These are phyloP conservation scores for Teunomyces gatunensis DNA, from an alignment of 805 yeast genomes.

Conservation along the genomic window DNA sequence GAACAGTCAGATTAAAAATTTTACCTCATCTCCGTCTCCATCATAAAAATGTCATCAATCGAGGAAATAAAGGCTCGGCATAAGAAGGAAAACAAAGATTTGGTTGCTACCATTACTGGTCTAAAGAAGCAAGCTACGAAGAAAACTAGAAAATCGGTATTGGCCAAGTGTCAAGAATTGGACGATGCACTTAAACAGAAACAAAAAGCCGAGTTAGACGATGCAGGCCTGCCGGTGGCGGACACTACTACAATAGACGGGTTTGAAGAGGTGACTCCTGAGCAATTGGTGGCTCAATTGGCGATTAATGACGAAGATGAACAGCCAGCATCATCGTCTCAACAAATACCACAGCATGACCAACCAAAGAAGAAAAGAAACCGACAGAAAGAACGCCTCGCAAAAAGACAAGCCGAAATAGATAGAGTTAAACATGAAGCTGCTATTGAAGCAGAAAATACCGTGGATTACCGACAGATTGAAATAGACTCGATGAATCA, in stretches of 20 bases:
- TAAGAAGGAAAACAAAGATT: conserved; percentile 63
- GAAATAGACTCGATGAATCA: conserved; percentile 67
- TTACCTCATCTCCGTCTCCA: conserved; percentile 1
- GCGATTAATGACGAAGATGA: conserved; percentile 25
- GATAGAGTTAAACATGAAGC: conserved; percentile 67
- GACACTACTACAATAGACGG: conserved; percentile 11
- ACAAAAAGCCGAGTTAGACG: conserved; percentile 53
- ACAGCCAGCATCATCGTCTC: not conserved
- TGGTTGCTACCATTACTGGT: conserved; percentile 65
- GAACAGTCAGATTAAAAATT: not conserved
- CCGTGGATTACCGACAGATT: conserved; percentile 66
- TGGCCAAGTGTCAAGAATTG: conserved; percentile 55
- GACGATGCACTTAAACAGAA: conserved; percentile 52
- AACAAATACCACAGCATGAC: not conserved
- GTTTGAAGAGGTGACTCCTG: conserved; percentile 62
- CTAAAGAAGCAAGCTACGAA: conserved; percentile 82
- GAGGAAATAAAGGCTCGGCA: conserved; percentile 61
- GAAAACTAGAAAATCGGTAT: conserved; percentile 68
- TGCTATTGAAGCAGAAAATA: conserved; percentile 58
- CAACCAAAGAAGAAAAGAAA: conserved; percentile 48
- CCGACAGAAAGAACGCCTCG: conserved; percentile 80
- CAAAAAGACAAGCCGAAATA: conserved; percentile 69
- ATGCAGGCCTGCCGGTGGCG: not conserved
- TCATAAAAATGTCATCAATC: not conserved
- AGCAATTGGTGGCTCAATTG: conserved; percentile 59